Evolutionary conservation across 805 yeast genomes (phyloP), one percentile per base, ranked within the genome.

Genomic region (Kluyveromyces siamensis): DNA sequence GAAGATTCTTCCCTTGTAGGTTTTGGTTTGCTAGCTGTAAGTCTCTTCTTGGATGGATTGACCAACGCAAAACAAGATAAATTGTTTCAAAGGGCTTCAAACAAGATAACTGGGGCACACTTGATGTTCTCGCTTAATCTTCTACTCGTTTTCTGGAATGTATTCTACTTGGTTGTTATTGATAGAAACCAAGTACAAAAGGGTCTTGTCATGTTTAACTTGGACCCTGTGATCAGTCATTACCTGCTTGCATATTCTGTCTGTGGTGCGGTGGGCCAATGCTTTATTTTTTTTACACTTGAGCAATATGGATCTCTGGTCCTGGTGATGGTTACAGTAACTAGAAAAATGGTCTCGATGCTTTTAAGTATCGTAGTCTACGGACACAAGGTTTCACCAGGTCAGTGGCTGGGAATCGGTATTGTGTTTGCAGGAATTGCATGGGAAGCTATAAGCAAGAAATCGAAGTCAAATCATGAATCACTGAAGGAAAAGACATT

Each of bases 281-380:
- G 90, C n/a, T 93, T 95, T 68, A 87, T 93, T 40, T 93, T 90
- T 62, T 67, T 81, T 47, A 88, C 96, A 1, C 69, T 93, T 42
- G 93, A 87, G 56, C 75, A 79, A 50, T 93, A 87, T 62, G 96
- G 91, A 44, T 87, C 96, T 1, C 70, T 93, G 51, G 77, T 86
- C 0, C 72, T 93, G 48, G 89, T 91, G 27, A 91, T 96, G 39
- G 91, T 95, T 16, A 93, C 98, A 0, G 97, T 93, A 9, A 91
- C 99, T 1, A 76, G 99, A 57, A 93, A 93, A 61, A 91, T 93
- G 96, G 72, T 89, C 44, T 88, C 97, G 38, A 91, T 93, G 98
- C 74, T 89, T 35, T 67, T 91, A 47, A 85, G 96, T 59, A 96
- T 93, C 45, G 64, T 87, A 3, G 69, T 91, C 53, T 91, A 88